Percentiles rank a stretch among this genome's conserved stretches.
phyloP scores from a whole-genome alignment of 2,329 filamentous ascomycete species.

The Nigrograna mackinnonii region DNA sequence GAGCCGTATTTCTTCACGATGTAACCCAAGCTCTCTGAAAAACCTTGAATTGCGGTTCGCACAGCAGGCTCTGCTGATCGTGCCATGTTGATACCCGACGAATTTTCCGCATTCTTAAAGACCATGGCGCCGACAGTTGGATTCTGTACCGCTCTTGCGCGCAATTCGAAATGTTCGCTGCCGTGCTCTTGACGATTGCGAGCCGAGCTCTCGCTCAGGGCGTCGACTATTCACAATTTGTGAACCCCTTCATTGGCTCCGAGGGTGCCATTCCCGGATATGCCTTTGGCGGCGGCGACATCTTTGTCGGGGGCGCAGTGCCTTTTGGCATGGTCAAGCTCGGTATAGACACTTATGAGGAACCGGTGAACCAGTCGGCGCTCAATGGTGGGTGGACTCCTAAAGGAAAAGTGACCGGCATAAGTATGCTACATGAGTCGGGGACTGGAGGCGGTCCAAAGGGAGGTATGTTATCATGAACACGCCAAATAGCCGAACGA shows the following conservation, averaged over 20 bases:
- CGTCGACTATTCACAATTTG: slow-evolving; percentile 37
- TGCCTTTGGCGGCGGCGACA: slow-evolving; percentile 43
- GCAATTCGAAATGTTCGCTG: neutral
- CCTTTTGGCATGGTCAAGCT: slow-evolving; percentile 47
- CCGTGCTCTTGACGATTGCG: neutral
- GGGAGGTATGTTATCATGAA: too few species aligned
- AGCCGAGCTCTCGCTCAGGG: too few species aligned
- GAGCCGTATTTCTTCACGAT: neutral
- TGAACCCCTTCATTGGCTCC: slow-evolving; percentile 53
- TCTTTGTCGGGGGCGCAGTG: slow-evolving; percentile 41
- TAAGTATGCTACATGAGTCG: slow-evolving; percentile 44
- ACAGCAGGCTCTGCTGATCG: neutral
- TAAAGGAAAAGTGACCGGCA: slow-evolving; percentile 42
- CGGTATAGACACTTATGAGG: slow-evolving; percentile 44
- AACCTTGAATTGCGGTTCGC: neutral
- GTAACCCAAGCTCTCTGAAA: neutral
- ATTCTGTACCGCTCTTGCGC: neutral
- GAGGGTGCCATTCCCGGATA: slow-evolving; percentile 49
- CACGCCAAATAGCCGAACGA: too few species aligned
- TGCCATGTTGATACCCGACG: neutral
- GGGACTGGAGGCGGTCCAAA: slow-evolving; percentile 40
- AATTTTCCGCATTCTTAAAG: neutral
- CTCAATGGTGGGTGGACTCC: slow-evolving; percentile 48
- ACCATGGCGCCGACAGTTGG: neutral
- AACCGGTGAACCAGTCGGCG: slow-evolving; percentile 36